phyloP scores from a whole-genome alignment of 1,284 basidiomycete species.

The Microstroma glucosiphilum region DNA sequence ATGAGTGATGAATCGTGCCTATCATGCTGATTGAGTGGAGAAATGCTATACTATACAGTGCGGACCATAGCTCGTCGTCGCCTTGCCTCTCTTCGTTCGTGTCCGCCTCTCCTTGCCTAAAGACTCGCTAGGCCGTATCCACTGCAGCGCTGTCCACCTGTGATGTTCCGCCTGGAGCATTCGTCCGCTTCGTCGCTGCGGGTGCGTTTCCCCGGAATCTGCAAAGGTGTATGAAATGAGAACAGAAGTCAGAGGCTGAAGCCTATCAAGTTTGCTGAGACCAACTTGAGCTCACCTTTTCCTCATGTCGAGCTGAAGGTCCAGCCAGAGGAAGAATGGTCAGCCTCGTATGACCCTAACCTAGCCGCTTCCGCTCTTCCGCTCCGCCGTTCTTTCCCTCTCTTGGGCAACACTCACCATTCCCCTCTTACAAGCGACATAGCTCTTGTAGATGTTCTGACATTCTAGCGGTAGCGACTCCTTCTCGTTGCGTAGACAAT shows the following conservation, averaged over 20 bases:
- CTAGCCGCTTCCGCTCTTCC: neutral
- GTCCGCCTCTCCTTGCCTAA: no score
- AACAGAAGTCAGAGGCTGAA: neutral
- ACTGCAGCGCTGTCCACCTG: slow-evolving; percentile 6
- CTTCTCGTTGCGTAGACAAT: slow-evolving; percentile 34
- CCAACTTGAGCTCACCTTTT: slow-evolving; percentile 17
- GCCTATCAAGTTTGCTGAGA: no score
- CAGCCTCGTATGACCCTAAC: neutral
- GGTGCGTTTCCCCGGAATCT: slow-evolving; percentile 33
- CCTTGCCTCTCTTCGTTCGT: no score
- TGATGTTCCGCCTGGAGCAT: slow-evolving; percentile 27
- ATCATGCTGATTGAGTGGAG: no score
- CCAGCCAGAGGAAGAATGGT: no score
- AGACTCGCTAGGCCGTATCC: neutral
- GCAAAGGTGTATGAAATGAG: neutral
- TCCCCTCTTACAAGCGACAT: slow-evolving; percentile 32
- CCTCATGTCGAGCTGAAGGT: slow-evolving; percentile 30
- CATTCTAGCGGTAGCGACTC: slow-evolving; percentile 32
- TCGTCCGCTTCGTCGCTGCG: slow-evolving; percentile 19
- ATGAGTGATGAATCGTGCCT: no score
- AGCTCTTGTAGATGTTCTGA: slow-evolving; percentile 36
- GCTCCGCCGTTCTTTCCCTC: neutral
- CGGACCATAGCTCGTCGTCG: no score
- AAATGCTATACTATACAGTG: no score
- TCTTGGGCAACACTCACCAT: slow-evolving; percentile 24